Conservation (phyloP, 148 eudicot species). For the Camellia granthamiana region DNA sequence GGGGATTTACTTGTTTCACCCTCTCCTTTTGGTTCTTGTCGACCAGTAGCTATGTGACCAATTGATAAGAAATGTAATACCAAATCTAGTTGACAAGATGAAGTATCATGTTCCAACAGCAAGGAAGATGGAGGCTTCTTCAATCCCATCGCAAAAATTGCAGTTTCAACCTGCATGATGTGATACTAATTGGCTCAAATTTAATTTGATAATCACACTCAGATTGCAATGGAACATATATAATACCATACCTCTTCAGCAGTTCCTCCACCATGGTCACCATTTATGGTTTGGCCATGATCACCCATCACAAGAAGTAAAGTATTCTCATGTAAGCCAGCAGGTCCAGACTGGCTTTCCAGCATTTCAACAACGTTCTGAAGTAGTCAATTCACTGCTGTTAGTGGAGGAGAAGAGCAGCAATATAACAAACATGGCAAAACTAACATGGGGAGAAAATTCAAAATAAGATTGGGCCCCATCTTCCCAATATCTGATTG, state of each 20-base stretch:
- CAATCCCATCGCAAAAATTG: slow-evolving; percentile 79
- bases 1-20: not conserved
- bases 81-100: slow-evolving; percentile 63
- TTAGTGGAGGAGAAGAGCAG: slow-evolving; percentile 9
- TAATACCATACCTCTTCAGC: slow-evolving; percentile 75
- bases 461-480: slow-evolving; percentile 9
- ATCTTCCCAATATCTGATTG: not conserved
- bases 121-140: slow-evolving; percentile 47
- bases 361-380: slow-evolving; percentile 73
- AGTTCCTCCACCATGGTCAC: slow-evolving; percentile 98
- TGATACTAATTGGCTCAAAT: slow-evolving; percentile 9
- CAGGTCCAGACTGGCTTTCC: slow-evolving; percentile 71
- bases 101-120: slow-evolving; percentile 52
- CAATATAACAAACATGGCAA: not conserved
- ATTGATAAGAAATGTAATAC: slow-evolving; percentile 39
- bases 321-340: slow-evolving; percentile 87
- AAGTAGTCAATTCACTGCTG: slow-evolving; percentile 11
- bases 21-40: not conserved
- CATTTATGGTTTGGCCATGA: slow-evolving; percentile 97
- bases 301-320: slow-evolving; percentile 98
- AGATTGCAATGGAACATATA: slow-evolving; percentile 10
- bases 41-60: slow-evolving; percentile 6
- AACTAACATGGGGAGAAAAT: not conserved
- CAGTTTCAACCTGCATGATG: slow-evolving; percentile 84
- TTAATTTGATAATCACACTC: not conserved